Base-by-base conservation (phyloP, 2,329 filamentous ascomycete genomes). In the Mariannaea sp. region DNA sequence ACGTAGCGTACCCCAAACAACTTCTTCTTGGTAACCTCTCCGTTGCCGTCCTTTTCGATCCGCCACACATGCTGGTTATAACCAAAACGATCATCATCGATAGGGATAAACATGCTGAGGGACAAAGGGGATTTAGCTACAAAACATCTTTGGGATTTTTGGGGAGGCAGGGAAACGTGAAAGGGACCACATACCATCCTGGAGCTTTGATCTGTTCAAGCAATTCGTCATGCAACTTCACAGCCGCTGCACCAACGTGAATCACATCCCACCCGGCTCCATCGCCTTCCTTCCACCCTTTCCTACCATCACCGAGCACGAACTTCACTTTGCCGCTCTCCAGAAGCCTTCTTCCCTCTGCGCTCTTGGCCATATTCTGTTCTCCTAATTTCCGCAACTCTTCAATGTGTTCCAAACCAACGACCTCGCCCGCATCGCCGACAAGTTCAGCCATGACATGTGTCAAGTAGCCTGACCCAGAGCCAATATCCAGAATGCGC, bases 201-300 rank as follows among this genome's bases (percentile, higher is more conserved):
- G 93, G 93, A 3, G 81, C 75, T 58, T 84, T 85, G 61, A 99
- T 75, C 75, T 97, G 94, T 24, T 86, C 81, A 39, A 96, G 73
- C 60, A 97, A 73, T 54, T 83, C 81, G 14, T 81, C 68, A 69
- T 96, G 92, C 49, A 96, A 74, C 66, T 85, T 81, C 19, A 75
- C 81, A 0, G 93, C 93, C 7, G 91, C 89, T 1, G 94, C 94
- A 0, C 94, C 94, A 3, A 97, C 94, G 69, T 97, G 94, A 55
- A 99, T 97, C 2, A 89, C 92, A 78, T 97, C 91, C 79, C 93
- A 99, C 0, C 85, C 80, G n/a, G n/a, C n/a, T 24, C 71, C 78
- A 38, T 72, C 71, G 2, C 75, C 82, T 65, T 65, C 74, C 51
- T 73, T 65, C 48, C 82, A 87, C 1, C 88, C 88, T 57, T 82